Base-by-base conservation (phyloP, 805 yeast species). In the Ogataea henricii region DNA sequence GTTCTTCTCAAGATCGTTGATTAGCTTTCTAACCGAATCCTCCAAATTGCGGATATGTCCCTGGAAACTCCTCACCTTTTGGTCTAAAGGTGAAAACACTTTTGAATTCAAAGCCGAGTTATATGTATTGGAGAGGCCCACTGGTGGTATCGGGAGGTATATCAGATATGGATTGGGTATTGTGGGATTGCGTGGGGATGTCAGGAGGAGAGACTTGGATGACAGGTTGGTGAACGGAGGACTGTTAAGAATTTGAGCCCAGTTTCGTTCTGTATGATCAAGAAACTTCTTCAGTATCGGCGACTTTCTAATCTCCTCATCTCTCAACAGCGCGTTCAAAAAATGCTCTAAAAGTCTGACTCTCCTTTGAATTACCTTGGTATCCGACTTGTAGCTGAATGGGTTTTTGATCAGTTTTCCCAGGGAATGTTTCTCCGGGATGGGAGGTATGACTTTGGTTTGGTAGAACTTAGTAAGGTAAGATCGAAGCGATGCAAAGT, bases 391-490 rank as follows among this genome's bases (percentile, higher is more conserved):
- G 48, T 67, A 67, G 22, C 53, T 54, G 35, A 67, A 61, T 2
- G 71, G 71, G 41, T 61, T 60, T 22, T 55, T 55, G 16, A 69
- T 49, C 16, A 66, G 51, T 33, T 59, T 53, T 37, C 78, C 67
- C 13, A 80, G 54, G 2, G 83, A 74, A 52, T 87, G 94, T 60
- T 87, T 87, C 62, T 85, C 87, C 0, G 99, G 99, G n/a, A 94
- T 89, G 0, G 97, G 97, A 3, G 99, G 98, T 8, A 94, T 81
- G 9, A 94, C 79, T n/a, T 87, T 68, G 4, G 95, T 82, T 3
- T 98, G 99, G 58, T 86, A 85, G 45, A 91, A 72, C 54, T 83
- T 81, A 2, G 81, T 70, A 27, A 94, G 70, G 4, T 83, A 78
- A 23, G 81, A 82, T 47, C 97, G 74, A 30, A 94, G 73, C 33